Evolutionary conservation across 2,329 filamentous ascomycete genomes (phyloP).

Genomic region (Biscogniauxia mediterranea): DNA sequence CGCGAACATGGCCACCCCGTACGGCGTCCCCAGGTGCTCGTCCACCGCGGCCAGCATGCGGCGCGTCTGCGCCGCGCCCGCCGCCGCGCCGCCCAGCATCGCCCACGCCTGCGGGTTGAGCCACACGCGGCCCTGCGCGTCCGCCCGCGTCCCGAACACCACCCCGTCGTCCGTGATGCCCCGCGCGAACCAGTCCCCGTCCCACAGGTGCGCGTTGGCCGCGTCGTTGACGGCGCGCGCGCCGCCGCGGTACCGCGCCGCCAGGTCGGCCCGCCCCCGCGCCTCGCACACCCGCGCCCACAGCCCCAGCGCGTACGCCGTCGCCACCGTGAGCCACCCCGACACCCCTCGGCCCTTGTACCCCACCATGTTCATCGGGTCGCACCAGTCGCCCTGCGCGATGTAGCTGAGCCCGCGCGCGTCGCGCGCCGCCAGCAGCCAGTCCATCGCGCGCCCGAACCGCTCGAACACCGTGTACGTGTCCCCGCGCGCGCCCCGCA

Average conservation of each 20-base stretch:
- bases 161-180: constrained; percentile 57
- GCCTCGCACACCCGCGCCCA: constrained; percentile 54
- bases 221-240: constrained; percentile 47
- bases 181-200: constrained; percentile 55
- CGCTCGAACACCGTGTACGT: constrained; percentile 52
- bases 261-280: constrained; percentile 38
- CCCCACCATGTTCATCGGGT: constrained; percentile 63
- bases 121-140: constrained; percentile 56
- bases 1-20: constrained; percentile 55
- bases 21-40: constrained; percentile 50
- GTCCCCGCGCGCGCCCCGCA: constrained; percentile 43
- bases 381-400: constrained; percentile 59
- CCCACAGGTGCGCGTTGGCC: constrained; percentile 53
- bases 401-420: constrained; percentile 55
- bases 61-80: constrained; percentile 37
- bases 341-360: constrained; percentile 57
- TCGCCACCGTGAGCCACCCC: constrained; percentile 57
- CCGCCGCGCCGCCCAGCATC: constrained; percentile 54
- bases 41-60: constrained; percentile 50
- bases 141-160: constrained; percentile 48
- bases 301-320: constrained; percentile 49
- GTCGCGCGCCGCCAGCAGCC: constrained; percentile 51
- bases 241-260: constrained; percentile 43
- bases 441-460: constrained; percentile 57
- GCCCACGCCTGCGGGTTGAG: constrained; percentile 57